These are phyloP conservation scores for Colletotrichum sojae DNA, from an alignment of 2,329 filamentous ascomycete species.

Conservation along the genomic window DNA sequence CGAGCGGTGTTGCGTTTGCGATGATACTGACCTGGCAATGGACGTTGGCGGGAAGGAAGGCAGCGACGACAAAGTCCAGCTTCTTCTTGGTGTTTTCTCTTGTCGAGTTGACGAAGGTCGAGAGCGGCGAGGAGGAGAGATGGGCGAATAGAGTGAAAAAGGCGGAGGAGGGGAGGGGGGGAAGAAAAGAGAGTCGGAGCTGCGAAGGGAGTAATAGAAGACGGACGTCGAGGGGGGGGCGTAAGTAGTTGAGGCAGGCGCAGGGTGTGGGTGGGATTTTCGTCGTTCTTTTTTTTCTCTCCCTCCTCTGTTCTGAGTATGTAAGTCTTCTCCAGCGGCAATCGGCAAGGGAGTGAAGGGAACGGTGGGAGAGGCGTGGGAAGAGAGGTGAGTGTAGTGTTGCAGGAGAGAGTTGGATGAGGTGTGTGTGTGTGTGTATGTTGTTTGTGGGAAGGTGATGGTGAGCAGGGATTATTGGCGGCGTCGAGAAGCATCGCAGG, in stretches of 20 bases:
- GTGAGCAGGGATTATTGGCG: constrained; percentile 37
- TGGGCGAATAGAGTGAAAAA: constrained; percentile 1
- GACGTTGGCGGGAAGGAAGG: constrained; percentile 20
- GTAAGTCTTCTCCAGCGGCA: constrained; percentile 32
- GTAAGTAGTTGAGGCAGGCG: constrained; percentile 40
- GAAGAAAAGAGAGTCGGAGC: constrained; percentile 34
- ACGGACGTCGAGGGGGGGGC: constrained; percentile 28
- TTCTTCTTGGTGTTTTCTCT: constrained; percentile 19
- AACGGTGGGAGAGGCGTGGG: constrained; percentile 8
- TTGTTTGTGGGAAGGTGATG: constrained; percentile 38
- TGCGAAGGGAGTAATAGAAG: constrained; percentile 34
- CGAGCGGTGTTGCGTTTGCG: constrained; percentile 1
- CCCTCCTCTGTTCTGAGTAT: background rate
- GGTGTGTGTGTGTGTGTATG: constrained; percentile 5
- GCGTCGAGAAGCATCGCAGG: constrained; percentile 26
- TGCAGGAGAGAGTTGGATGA: too few species aligned
- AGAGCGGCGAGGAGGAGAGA: constrained; percentile 11
- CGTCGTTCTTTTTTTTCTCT: constrained; percentile 15
- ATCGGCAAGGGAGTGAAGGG: constrained; percentile 35
- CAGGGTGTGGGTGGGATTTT: constrained; percentile 23
- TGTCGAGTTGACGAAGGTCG: constrained; percentile 27
- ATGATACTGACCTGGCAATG: constrained; percentile 35
- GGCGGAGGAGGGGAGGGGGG: constrained; percentile 15
- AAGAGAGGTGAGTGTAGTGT: too few species aligned
- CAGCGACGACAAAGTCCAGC: constrained; percentile 35